Evolutionary conservation across 2,329 filamentous ascomycete genomes (phyloP), one percentile per base, ranked within the genome.

Genomic region (Colletotrichum nymphaeae): DNA sequence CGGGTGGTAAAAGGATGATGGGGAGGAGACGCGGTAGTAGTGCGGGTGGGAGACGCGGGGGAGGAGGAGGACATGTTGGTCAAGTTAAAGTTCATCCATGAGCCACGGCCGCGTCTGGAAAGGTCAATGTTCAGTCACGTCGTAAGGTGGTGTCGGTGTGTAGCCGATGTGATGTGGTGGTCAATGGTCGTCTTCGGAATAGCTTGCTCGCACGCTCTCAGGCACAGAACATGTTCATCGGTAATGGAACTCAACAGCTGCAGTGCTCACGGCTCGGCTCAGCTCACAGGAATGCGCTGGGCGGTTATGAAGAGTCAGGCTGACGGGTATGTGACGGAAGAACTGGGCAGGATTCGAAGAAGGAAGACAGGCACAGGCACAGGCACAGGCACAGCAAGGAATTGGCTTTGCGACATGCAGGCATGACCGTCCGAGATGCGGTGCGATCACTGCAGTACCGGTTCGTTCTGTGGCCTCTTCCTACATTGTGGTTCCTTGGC

Each of bases 51-150:
- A 35, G 66, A 57, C 59, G 66, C 53, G 59, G 66, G 69, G 65
- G 65, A 59, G 52, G 52, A 26, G 57, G 52, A 26, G 57, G 57
- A 37, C 64, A 53, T 69, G 42, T 69, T 69, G 66, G 70, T 64
- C 32, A 30, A 64, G 70, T 59, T 73, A 70, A 53, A 59, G 71
- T 73, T 73, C 71, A 49, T 70, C 26, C 67, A 71, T 73, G 71
- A 60, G 71, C 67, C 62, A 64, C 67, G 56, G 60, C 71, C 71
- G 67, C 67, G 71, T 73, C 67, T 70, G 71, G 71, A 73, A 70
- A 73, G 71, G 71, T 73, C 71, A 73, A 57, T 73, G 71, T 73
- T 60, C 64, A 62, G 58, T 57, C 63, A 67, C 14, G 24, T 59
- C 22, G 52, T 19, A 14, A 46, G 6, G 32, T 57, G 52, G 35